Evolutionary conservation across 1,139 yeast genomes (phyloP).

Genomic region (Yamadazyma membranifaciens): DNA sequence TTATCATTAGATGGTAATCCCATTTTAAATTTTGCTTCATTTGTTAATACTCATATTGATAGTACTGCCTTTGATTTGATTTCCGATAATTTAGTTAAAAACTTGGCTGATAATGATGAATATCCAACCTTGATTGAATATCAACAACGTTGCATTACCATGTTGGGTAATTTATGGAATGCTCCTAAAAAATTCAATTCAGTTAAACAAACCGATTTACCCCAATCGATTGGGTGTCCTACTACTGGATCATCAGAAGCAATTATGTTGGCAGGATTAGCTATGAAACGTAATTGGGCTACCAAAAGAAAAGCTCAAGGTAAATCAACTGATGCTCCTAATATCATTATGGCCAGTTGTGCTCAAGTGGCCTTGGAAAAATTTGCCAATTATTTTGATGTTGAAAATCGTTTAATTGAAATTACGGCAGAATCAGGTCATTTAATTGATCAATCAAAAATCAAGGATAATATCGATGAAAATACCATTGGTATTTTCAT

Average conservation of each 20-base stretch:
- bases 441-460: constrained; percentile 57
- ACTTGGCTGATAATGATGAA: constrained; percentile 90
- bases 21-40: constrained; percentile 79
- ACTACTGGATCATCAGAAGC: constrained; percentile 96
- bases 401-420: constrained; percentile 75
- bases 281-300: constrained; percentile 90
- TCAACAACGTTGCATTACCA: constrained; percentile 80
- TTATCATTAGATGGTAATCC: constrained; percentile 83
- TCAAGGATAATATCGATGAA: constrained; percentile 72
- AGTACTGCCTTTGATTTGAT: constrained; percentile 47
- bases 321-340: constrained; percentile 63
- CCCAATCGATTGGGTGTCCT: constrained; percentile 75
- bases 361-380: constrained; percentile 94
- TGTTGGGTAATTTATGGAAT: constrained; percentile 78
- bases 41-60: constrained; percentile 74
- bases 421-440: constrained; percentile 61
- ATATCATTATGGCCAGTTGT: constrained; percentile 90
- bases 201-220: constrained; percentile 25
- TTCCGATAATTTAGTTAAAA: constrained; percentile 73
- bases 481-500: constrained; percentile 92
- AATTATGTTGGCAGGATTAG: constrained; percentile 88
- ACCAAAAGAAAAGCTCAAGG: constrained; percentile 59
- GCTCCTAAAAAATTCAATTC: constrained; percentile 47
- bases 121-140: constrained; percentile 82
- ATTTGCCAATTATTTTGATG: constrained; percentile 91